A percentile compares a stretch with the other conserved stretches of the same genome.
Evolutionary conservation across 2,329 filamentous ascomycete species (phyloP).

Genomic region (Penicillium sp.): DNA sequence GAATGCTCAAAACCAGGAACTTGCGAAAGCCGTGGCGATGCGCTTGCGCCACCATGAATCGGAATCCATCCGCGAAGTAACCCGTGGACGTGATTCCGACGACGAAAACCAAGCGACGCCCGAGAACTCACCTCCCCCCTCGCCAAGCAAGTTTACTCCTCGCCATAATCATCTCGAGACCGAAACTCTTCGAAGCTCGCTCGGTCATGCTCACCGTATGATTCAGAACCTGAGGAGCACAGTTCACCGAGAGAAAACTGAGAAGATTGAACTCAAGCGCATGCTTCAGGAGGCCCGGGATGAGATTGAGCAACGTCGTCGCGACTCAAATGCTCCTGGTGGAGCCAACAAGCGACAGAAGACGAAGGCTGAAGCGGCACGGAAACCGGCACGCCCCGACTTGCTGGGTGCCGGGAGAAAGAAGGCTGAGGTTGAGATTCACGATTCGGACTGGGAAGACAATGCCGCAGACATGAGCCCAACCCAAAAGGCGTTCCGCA

Average conservation of each 20-base stretch:
- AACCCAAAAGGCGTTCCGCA: conserved; percentile 49
- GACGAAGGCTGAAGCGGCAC: conserved; percentile 70
- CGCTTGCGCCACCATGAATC: conserved; percentile 71
- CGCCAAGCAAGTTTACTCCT: conserved; percentile 88
- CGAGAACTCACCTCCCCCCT: conserved; percentile 87
- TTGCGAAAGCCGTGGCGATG: conserved; percentile 80
- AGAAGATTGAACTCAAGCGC: conserved; percentile 93
- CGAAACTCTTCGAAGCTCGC: conserved; percentile 91
- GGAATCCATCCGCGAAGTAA: conserved; percentile 62
- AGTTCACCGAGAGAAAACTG: conserved; percentile 96
- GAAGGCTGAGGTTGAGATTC: conserved; percentile 77
- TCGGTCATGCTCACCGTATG: conserved; percentile 93
- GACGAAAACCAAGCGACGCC: conserved; percentile 74
- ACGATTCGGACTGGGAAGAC: conserved; percentile 92
- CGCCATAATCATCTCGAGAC: conserved; percentile 91
- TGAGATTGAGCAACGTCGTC: conserved; percentile 75
- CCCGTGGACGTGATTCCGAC: conserved; percentile 67
- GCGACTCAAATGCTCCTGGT: conserved; percentile 53
- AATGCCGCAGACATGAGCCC: conserved; percentile 66
- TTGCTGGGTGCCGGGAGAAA: conserved; percentile 76
- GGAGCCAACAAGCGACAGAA: conserved; percentile 60
- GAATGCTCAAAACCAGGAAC: conserved; percentile 85
- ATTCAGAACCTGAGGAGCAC: conserved; percentile 95
- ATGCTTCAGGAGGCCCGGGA: conserved; percentile 95
- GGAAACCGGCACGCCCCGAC: conserved; percentile 76